A percentile compares a stretch with the other conserved stretches of the same genome.
Evolutionary conservation across 139 green algal genomes (phyloP).

Genomic region (Chlorella sorokiniana): DNA sequence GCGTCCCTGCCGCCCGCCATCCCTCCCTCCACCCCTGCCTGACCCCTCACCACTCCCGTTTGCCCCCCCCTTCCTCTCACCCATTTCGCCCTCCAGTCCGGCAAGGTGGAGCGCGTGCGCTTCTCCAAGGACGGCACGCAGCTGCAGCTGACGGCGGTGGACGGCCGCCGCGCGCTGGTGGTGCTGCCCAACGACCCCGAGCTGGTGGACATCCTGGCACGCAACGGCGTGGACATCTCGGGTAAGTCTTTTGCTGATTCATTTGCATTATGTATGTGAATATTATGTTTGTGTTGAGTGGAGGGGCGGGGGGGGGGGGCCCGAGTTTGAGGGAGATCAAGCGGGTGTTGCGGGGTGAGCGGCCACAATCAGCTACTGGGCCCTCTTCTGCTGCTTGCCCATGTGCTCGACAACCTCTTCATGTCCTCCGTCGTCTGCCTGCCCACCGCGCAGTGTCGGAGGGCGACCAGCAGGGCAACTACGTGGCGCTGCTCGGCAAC

Average conservation of each 20-base stretch:
- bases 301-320: not conserved
- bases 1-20: not conserved
- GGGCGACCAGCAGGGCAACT: constrained; percentile 91
- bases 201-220: constrained; percentile 90
- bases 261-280: no score
- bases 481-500: constrained; percentile 95
- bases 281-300: no score
- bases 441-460: constrained; percentile 52
- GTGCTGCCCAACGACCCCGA: constrained; percentile 90
- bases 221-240: constrained; percentile 92
- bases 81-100: constrained; percentile 30
- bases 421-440: not conserved
- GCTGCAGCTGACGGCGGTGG: constrained; percentile 77
- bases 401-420: not conserved
- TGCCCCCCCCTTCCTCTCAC: no score
- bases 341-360: no score
- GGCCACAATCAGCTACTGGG: no score
- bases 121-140: constrained; percentile 97
- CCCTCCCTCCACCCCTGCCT: not conserved
- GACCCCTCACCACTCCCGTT: no score
- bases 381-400: not conserved
- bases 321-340: no score
- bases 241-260: constrained; percentile 46
- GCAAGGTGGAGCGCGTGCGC: constrained; percentile 97
- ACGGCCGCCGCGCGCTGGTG: constrained; percentile 79